These are phyloP conservation scores for Stentor roeselii DNA, from an alignment of 73 alveolate genomes.

Conservation along the genomic window DNA sequence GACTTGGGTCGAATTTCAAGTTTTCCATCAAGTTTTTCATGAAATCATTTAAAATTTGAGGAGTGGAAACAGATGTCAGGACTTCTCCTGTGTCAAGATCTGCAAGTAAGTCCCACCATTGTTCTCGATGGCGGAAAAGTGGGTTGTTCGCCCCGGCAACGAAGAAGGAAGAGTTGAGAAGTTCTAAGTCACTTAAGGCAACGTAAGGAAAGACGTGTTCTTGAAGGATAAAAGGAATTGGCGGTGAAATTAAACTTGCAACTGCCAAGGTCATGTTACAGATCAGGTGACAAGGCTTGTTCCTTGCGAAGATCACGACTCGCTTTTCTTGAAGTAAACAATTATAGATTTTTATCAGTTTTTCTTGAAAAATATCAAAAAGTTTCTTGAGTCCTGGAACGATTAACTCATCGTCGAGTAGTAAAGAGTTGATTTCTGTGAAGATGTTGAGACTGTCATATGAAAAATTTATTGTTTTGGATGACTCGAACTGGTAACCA, in stretches of 20 bases:
- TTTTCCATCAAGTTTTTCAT: background rate
- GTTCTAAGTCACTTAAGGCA: constrained; percentile 4
- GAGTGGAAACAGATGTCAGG: background rate
- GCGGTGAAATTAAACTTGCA: background rate
- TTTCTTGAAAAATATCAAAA: background rate
- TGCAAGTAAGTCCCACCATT: constrained; percentile 31
- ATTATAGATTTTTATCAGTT: background rate
- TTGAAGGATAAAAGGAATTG: background rate
- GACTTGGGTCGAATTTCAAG: background rate
- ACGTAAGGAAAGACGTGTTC: background rate
- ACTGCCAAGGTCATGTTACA: background rate
- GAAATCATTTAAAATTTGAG: background rate
- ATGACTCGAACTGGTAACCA: background rate
- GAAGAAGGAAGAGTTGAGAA: background rate
- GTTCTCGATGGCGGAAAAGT: background rate
- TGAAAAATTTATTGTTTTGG: background rate
- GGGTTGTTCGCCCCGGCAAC: constrained; percentile 31
- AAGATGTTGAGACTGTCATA: background rate
- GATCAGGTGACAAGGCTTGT: background rate
- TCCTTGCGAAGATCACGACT: background rate
- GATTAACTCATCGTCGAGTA: background rate
- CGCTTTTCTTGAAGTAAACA: constrained; percentile 1
- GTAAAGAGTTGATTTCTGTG: background rate
- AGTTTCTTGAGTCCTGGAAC: background rate
- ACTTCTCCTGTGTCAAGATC: constrained; percentile 32